Evolutionary conservation across 768 basidiomycete genomes (phyloP), one percentile per base, ranked within the genome.

Genomic region (Hericium erinaceus): DNA sequence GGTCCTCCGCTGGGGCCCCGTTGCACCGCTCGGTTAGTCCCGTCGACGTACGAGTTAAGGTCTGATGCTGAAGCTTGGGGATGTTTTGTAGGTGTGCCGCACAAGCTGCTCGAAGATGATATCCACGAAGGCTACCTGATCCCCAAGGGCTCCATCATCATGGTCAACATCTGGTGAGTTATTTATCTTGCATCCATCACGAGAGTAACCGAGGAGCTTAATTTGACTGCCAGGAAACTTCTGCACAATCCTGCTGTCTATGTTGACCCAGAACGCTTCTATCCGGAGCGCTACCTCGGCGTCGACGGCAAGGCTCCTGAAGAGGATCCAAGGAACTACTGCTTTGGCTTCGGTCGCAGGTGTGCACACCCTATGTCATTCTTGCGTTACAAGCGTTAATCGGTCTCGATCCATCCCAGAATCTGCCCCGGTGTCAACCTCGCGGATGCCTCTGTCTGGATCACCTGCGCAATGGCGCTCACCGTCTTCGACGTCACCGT

Each of bases 401-500:
- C 9, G 28, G 20, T 16, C 18, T n/a, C 26, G 26, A 4, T 26
- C 11, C 18, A 10, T 16, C 10, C 33, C 49, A 51, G 49, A 7
- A 51, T 26, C 22, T 51, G 28, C 49, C 49, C 41, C 48, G 60
- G 60, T n/a, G 7, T n/a, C 16, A 40, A 58, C 51, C 51, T 61
- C 20, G 54, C 60, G 10, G 60, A 61, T 7, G 24, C 54, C 10
- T 55, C 54, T 0, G 15, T 61, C n/a, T 61, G 57, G 57, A 51
- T 56, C 46, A 20, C 46, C 33, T 52, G 58, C 6, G 52, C 60
- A 9, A 57, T 50, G 11, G 20, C 49, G 11, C 39, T 57, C n/a
- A 33, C 57, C 24, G 60, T 57, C n/a, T 57, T 60, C 57, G 49
- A 50, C 50, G 39, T 60, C 39, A 55, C 56, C 13, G 54, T 44